Base-by-base conservation (phyloP, 345 rosid genomes). In the Eutrema japonicum region DNA sequence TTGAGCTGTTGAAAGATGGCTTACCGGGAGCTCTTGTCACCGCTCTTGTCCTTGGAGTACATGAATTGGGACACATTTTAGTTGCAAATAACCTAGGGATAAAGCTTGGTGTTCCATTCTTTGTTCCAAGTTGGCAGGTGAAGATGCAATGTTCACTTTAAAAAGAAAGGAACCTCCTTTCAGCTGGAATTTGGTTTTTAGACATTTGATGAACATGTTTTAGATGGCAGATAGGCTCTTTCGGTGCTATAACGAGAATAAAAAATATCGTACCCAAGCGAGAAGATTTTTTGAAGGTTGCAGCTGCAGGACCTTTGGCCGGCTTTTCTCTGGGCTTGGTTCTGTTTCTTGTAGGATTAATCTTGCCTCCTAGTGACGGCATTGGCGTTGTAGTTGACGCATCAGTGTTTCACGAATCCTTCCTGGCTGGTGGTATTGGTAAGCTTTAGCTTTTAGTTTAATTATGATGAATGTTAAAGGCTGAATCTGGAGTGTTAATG, bases 41-140 rank as follows among this genome's bases (percentile, higher is more conserved):
- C 32, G 90, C 92, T 57, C 84, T 91, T 60, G 66, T 91, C 74
- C 81, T 94, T 26, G 96, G 95, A 49, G 85, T 83, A 56, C 97
- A 94, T 64, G 98, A 94, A 72, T 54, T 94, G 49, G 81, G 89
- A 81, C 97, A 91, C 83, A 80, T 86, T 56, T 33, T 91, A 62
- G 93, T 81, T 36, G 97, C 93, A 10, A 85, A 83, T 36, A 83
- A 76, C 79, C 35, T 71, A 54, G 88, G 92, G 47, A 82, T 91
- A 57, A 83, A 84, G 85, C 96, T 94, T 42, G 93, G 95, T 66
- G 88, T 94, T 66, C 98, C 97, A 3, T 94, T 79, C 84, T 91
- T 94, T 78, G 92, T 94, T 77, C 97, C 98, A 29, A 91, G 98
- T 80, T 89, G 92, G 98, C 98, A 94, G 95, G 96, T 94, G 82